phyloP scores from a whole-genome alignment of 2,329 filamentous ascomycete genomes.

The Hymenotorrendiella dingleyae region DNA sequence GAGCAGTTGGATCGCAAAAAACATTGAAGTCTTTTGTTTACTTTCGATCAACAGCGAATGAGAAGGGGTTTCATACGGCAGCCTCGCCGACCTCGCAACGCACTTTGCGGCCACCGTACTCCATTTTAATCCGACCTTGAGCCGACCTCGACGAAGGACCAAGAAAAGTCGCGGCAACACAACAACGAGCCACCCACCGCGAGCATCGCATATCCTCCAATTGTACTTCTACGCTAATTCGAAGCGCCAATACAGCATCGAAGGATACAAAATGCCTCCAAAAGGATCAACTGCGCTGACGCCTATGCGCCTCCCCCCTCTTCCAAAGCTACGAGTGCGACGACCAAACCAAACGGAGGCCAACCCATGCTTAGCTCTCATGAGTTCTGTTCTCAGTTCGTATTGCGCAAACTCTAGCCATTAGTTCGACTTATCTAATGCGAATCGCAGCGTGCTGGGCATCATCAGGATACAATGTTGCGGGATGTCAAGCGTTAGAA shows the following conservation, averaged over 20 bases:
- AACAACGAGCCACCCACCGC: no score
- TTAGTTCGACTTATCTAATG: slow-evolving; percentile 2
- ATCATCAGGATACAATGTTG: slow-evolving; percentile 62
- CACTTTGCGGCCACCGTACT: no score
- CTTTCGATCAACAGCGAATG: background rate
- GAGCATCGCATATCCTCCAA: background rate
- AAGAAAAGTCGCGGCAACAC: no score
- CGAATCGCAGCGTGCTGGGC: slow-evolving; percentile 68
- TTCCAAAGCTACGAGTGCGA: slow-evolving; percentile 58
- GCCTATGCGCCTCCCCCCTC: slow-evolving; percentile 44
- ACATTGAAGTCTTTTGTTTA: slow-evolving; percentile 19
- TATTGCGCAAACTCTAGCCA: slow-evolving; percentile 12
- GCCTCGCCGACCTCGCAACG: no score
- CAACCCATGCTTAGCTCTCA: slow-evolving; percentile 60
- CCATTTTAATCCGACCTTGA: no score
- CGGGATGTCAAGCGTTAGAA: slow-evolving; percentile 54
- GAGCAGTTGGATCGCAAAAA: no score
- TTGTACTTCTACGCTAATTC: background rate
- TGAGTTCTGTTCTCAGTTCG: slow-evolving; percentile 62
- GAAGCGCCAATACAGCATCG: background rate
- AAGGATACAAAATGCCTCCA: slow-evolving; percentile 26
- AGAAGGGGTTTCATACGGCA: background rate
- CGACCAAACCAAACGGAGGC: slow-evolving; percentile 55
- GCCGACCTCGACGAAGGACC: no score
- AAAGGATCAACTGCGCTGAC: slow-evolving; percentile 28